phyloP scores from a whole-genome alignment of 2,329 filamentous ascomycete genomes.

The Didymella segeticola region DNA sequence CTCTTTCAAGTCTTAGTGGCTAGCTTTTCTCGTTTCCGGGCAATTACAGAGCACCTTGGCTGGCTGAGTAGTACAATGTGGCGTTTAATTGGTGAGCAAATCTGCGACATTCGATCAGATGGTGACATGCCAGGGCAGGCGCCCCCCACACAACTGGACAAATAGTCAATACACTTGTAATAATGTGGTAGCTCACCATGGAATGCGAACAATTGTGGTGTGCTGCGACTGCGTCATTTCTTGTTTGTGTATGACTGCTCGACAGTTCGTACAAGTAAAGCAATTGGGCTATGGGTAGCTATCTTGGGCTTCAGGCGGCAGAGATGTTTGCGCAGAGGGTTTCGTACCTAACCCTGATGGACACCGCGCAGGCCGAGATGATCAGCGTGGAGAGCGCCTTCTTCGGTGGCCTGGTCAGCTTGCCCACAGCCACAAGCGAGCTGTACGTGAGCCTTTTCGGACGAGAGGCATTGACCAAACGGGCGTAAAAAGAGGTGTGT shows the following conservation, averaged over 20 bases:
- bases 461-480: slow-evolving; percentile 23
- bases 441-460: slow-evolving; percentile 29
- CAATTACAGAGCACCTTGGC: slow-evolving; percentile 5
- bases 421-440: slow-evolving; percentile 29
- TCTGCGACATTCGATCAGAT: slow-evolving; percentile 17
- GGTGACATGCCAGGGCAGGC: slow-evolving; percentile 5
- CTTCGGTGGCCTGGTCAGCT: slow-evolving; percentile 32
- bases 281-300: neutral
- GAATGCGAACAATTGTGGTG: slow-evolving; percentile 6
- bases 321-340: slow-evolving; percentile 39
- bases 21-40: neutral
- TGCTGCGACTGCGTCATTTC: slow-evolving; percentile 10
- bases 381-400: slow-evolving; percentile 18
- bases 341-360: slow-evolving; percentile 20
- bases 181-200: slow-evolving; percentile 1
- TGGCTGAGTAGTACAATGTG: slow-evolving; percentile 8
- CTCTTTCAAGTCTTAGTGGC: neutral
- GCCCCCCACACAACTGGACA: slow-evolving; percentile 6
- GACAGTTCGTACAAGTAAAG: neutral
- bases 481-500: slow-evolving; percentile 18
- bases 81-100: slow-evolving; percentile 13
- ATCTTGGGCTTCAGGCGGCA: slow-evolving; percentile 7
- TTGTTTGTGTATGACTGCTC: slow-evolving; percentile 10
- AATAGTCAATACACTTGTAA: slow-evolving; percentile 7
- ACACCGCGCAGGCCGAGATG: slow-evolving; percentile 24